Evolutionary conservation across 306 rosid genomes (phyloP), one percentile per base, ranked within the genome.

Genomic region (Geum urbanum): DNA sequence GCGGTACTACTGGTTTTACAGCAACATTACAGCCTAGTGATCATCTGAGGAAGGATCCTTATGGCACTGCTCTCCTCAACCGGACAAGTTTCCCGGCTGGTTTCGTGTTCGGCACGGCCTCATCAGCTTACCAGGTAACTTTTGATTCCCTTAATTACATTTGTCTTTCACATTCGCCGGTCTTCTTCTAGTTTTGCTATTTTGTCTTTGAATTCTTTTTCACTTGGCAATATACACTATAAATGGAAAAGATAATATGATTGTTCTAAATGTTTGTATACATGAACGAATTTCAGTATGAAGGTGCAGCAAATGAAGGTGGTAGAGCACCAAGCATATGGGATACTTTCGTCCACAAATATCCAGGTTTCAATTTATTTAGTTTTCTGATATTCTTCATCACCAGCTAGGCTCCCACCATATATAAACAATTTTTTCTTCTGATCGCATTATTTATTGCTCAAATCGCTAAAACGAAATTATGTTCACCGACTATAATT

Each of bases 31-130:
- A 2, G 59, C 6, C 59, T 3, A 5, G 13, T 22, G n/a, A 12
- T 57, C n/a, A 57, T 57, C 62, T 57, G 9, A 57, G 41, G 8
- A 24, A n/a, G 0, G 41, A 32, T 50, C 53, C 11, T 2, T 48
- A 71, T 67, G 72, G 39, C 9, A 11, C 53, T 16, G 48, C 57
- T 12, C 67, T 57, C 9, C 77, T 84, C 76, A 81, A 82, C 40
- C 60, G 86, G 35, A 59, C 49, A 14, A 73, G 84, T 64, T 84
- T 81, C 18, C 84, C 84, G 1, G 2, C 20, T 0, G 80, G 80
- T 5, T 84, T 84, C 67, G 20, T 81, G 10, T 84, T 84, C 46
- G 89, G 89, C 44, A 74, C 86, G 10, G 84, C 86, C 39, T 79
- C 84, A 0, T 9, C 89, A 1, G 50, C 86, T 35, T 84, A 84